phyloP scores from a whole-genome alignment of 2,329 filamentous ascomycete genomes.

The Phialemonium atrogriseum region DNA sequence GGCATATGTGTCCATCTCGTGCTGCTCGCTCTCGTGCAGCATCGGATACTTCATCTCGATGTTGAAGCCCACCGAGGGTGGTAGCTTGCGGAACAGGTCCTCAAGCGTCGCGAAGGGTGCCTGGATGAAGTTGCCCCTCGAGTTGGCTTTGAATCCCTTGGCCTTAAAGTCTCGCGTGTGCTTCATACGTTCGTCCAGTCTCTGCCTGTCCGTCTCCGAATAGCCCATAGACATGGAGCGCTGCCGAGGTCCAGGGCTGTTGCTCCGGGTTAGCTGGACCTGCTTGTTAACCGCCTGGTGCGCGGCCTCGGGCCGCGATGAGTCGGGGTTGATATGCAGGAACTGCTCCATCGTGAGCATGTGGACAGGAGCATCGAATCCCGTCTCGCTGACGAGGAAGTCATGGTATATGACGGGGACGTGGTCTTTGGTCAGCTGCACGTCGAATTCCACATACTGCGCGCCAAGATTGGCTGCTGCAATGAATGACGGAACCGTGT shows the following conservation, averaged over 20 bases:
- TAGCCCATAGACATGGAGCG: conserved; percentile 50
- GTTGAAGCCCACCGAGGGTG: conserved; percentile 83
- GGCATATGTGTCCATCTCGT: conserved; percentile 94
- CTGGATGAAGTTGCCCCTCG: conserved; percentile 88
- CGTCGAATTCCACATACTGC: conserved; percentile 70
- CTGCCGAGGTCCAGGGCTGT: conserved; percentile 25
- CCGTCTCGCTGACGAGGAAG: conserved; percentile 94
- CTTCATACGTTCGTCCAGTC: conserved; percentile 78
- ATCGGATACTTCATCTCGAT: conserved; percentile 99
- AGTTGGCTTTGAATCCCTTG: conserved; percentile 94
- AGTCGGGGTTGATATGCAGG: conserved; percentile 67
- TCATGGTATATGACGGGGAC: conserved; percentile 98
- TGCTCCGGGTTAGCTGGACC: conserved; percentile 20
- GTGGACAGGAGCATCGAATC: conserved; percentile 93
- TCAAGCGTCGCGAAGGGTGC: conserved; percentile 92
- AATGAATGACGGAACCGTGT: conserved; percentile 93
- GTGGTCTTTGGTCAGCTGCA: conserved; percentile 97
- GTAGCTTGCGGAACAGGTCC: conserved; percentile 81
- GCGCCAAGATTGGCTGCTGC: conserved; percentile 88
- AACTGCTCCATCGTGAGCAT: conserved; percentile 94
- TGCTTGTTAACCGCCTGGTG: conserved; percentile 17
- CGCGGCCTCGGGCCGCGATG: conserved; percentile 36
- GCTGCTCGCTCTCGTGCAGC: conserved; percentile 89
- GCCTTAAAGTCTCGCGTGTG: conserved; percentile 91
- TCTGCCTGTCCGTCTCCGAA: conserved; percentile 20